These are phyloP conservation scores for Magnaporthiopsis poae DNA, from an alignment of 2,329 filamentous ascomycete species.

Conservation along the genomic window DNA sequence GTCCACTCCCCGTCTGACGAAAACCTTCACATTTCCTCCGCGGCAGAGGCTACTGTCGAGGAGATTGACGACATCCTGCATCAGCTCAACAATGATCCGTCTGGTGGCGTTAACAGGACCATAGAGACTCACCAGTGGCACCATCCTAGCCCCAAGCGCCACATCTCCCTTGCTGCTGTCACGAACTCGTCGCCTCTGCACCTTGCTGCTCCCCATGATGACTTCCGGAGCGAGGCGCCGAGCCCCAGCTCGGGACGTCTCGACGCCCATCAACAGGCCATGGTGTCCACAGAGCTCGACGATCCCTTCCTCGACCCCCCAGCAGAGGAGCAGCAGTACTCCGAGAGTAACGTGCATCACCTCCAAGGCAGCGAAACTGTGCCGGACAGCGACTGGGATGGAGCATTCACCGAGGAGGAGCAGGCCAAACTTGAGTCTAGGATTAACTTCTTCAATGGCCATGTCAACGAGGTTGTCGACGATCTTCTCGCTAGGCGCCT, in stretches of 20 bases:
- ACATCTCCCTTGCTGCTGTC: constrained; percentile 27
- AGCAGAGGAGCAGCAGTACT: constrained; percentile 1
- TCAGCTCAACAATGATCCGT: constrained; percentile 67
- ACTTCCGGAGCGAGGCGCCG: constrained; percentile 56
- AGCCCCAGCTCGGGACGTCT: constrained; percentile 61
- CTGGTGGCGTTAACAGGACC: constrained; percentile 61
- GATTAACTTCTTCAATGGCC: constrained; percentile 80
- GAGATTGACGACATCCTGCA: constrained; percentile 92
- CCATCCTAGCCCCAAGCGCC: constrained; percentile 31
- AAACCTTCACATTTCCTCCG: not conserved
- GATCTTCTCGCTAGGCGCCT: constrained; percentile 66
- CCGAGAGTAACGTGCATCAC: constrained; percentile 38
- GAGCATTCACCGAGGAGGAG: constrained; percentile 69
- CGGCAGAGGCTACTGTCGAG: constrained; percentile 51
- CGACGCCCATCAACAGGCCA: constrained; percentile 32
- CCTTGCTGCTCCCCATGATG: constrained; percentile 35
- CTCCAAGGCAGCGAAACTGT: constrained; percentile 54
- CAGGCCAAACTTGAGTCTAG: constrained; percentile 73
- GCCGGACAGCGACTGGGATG: constrained; percentile 84
- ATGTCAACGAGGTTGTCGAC: constrained; percentile 78
- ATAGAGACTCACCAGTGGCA: constrained; percentile 38
- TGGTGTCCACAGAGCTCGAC: constrained; percentile 46
- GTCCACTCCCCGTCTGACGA: not conserved
- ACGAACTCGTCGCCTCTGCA: constrained; percentile 43
- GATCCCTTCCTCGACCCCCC: constrained; percentile 52